Evolutionary conservation across 2,329 filamentous ascomycete species (phyloP).

Genomic region (Coniochaeta sp.): DNA sequence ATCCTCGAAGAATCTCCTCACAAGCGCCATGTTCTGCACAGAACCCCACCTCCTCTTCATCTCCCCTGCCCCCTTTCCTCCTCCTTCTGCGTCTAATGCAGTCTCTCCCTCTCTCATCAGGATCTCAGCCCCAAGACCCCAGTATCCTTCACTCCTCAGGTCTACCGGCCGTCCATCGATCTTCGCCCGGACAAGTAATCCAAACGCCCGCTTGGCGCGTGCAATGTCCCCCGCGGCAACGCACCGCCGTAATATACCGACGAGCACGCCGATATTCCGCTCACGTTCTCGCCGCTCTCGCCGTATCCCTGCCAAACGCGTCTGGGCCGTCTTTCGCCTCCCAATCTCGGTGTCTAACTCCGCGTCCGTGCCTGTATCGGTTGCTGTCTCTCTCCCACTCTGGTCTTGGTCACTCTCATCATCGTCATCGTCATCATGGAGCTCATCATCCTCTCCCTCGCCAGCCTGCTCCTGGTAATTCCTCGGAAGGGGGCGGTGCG

Average conservation of each 20-base stretch:
- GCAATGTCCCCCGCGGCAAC: constrained; percentile 62
- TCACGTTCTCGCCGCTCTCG: constrained; percentile 12
- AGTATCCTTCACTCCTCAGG: constrained; percentile 60
- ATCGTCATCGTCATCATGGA: background rate
- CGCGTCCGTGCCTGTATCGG: constrained; percentile 3
- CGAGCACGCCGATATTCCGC: constrained; percentile 58
- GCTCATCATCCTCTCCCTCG: background rate
- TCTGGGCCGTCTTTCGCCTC: constrained; percentile 11
- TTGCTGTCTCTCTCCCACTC: background rate
- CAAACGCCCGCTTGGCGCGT: constrained; percentile 69
- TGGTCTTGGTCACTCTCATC: background rate
- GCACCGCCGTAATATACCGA: constrained; percentile 63
- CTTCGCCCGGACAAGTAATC: constrained; percentile 54
- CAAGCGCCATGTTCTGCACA: constrained; percentile 34
- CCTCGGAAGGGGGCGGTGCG: constrained; percentile 34
- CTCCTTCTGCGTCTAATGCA: constrained; percentile 1
- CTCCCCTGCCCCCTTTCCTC: constrained; percentile 8
- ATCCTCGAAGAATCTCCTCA: constrained; percentile 62
- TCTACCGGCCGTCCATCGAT: constrained; percentile 54
- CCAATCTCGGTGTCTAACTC: constrained; percentile 5
- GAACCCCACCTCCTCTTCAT: constrained; percentile 29
- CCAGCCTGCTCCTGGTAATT: background rate
- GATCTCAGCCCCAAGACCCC: constrained; percentile 81
- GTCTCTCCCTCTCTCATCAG: constrained; percentile 49
- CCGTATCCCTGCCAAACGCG: constrained; percentile 24